Percentiles rank a stretch among this genome's conserved stretches.
phyloP scores from a whole-genome alignment of 1,139 yeast genomes.

The Nakaseomyces nivariensis region DNA sequence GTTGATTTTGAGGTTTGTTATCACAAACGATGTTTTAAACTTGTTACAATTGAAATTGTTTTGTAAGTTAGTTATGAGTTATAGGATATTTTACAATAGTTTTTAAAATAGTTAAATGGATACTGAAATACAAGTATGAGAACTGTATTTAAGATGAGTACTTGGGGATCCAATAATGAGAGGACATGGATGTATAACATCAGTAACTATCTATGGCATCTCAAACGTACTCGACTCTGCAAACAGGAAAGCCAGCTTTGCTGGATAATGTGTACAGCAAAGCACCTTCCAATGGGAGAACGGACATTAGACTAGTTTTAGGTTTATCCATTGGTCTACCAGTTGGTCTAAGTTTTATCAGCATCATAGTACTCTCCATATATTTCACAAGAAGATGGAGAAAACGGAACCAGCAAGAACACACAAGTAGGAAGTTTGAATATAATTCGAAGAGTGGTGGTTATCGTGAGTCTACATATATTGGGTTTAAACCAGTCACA shows the following conservation, averaged over 20 bases:
- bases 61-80: too few relatives aligned
- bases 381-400: not conserved
- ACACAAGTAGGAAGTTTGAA: not conserved
- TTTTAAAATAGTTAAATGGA: too few relatives aligned
- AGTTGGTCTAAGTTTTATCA: constrained; percentile 20
- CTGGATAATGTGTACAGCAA: not conserved
- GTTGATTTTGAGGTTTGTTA: not conserved
- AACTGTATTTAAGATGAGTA: too few relatives aligned
- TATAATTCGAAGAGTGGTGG: not conserved
- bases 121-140: too few relatives aligned
- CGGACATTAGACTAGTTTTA: not conserved
- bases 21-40: not conserved
- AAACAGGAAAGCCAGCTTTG: not conserved
- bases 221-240: not conserved
- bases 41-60: not conserved
- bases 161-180: too few relatives aligned
- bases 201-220: not conserved
- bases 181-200: too few relatives aligned
- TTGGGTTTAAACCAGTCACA: not conserved
- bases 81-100: too few relatives aligned
- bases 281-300: not conserved
- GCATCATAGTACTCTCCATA: constrained; percentile 11
- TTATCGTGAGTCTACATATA: not conserved
- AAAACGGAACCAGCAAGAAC: not conserved
- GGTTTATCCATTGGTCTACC: constrained; percentile 24